phyloP scores from a whole-genome alignment of 1,139 yeast species.

The Hansenula lynferdii region DNA sequence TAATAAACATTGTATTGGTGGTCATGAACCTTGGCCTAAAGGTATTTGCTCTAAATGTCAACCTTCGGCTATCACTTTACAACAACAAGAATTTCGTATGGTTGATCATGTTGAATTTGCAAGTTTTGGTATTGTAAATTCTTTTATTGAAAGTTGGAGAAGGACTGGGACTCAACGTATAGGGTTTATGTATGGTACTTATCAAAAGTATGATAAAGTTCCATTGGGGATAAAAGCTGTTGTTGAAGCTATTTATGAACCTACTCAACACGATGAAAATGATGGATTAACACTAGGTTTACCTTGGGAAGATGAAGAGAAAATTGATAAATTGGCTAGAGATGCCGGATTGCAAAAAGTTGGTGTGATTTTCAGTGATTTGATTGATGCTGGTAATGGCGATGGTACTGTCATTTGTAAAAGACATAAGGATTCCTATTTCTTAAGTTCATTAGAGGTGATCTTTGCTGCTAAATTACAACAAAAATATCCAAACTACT shows the following conservation, averaged over 20 bases:
- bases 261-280: slow-evolving; percentile 80
- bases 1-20: slow-evolving; percentile 60
- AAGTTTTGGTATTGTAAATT: slow-evolving; percentile 64
- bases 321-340: slow-evolving; percentile 51
- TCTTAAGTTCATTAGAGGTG: slow-evolving; percentile 80
- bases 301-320: slow-evolving; percentile 53
- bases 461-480: slow-evolving; percentile 85
- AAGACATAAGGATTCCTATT: slow-evolving; percentile 89
- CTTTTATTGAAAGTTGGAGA: slow-evolving; percentile 91
- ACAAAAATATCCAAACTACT: slow-evolving; percentile 53
- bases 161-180: slow-evolving; percentile 80
- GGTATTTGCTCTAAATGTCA: slow-evolving; percentile 98
- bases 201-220: slow-evolving; percentile 70
- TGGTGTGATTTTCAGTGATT: slow-evolving; percentile 87
- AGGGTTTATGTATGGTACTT: slow-evolving; percentile 81
- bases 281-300: slow-evolving; percentile 70
- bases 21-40: slow-evolving; percentile 90
- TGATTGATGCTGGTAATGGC: slow-evolving; percentile 80
- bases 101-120: slow-evolving; percentile 96
- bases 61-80: slow-evolving; percentile 91
- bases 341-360: slow-evolving; percentile 64
- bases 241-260: slow-evolving; percentile 91
- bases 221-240: slow-evolving; percentile 94
- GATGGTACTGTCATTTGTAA: slow-evolving; percentile 90
- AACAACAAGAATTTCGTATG: slow-evolving; percentile 88